These are phyloP conservation scores for Paecilomyces sp. DNA, from an alignment of 2,329 filamentous ascomycete species.

Conservation along the genomic window DNA sequence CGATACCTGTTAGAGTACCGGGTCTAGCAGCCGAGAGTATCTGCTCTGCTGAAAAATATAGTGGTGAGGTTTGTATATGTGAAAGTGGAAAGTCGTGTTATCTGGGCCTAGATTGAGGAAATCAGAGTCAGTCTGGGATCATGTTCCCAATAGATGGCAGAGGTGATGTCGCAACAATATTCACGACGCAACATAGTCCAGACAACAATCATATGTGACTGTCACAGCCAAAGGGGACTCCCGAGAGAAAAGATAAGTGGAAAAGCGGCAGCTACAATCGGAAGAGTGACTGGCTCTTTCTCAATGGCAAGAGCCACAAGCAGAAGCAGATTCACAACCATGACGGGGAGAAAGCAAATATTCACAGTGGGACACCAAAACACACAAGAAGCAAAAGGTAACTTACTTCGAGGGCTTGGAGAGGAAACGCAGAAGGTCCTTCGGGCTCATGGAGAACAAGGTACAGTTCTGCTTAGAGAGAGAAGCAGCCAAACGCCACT, in stretches of 20 bases:
- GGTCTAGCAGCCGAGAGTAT: slow-evolving; percentile 71
- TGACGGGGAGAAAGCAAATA: slow-evolving; percentile 1
- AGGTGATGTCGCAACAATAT: not conserved
- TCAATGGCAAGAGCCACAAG: not conserved
- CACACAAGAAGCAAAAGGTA: slow-evolving; percentile 12
- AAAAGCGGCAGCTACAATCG: not conserved
- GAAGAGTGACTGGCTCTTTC: not conserved
- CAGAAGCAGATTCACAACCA: not conserved
- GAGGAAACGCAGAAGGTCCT: slow-evolving; percentile 85
- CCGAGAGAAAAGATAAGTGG: not conserved
- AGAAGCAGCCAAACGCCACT: slow-evolving; percentile 26
- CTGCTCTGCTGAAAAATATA: slow-evolving; percentile 37
- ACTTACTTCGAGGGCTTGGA: slow-evolving; percentile 89
- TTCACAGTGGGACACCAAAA: slow-evolving; percentile 3
- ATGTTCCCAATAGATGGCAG: not conserved
- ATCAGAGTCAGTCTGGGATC: not conserved
- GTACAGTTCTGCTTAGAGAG: slow-evolving; percentile 22
- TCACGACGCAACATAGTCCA: not conserved
- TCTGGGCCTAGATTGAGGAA: slow-evolving; percentile 49
- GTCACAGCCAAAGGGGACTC: not conserved
- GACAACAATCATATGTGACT: not conserved
- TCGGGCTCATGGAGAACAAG: slow-evolving; percentile 74
- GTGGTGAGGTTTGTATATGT: slow-evolving; percentile 13
- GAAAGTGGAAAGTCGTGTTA: slow-evolving; percentile 43
- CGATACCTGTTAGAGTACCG: slow-evolving; percentile 82